Evolutionary conservation across 495 filamentous ascomycete species (phyloP), one percentile per base, ranked within the genome.

Genomic region (Mycothermus thermophilus): DNA sequence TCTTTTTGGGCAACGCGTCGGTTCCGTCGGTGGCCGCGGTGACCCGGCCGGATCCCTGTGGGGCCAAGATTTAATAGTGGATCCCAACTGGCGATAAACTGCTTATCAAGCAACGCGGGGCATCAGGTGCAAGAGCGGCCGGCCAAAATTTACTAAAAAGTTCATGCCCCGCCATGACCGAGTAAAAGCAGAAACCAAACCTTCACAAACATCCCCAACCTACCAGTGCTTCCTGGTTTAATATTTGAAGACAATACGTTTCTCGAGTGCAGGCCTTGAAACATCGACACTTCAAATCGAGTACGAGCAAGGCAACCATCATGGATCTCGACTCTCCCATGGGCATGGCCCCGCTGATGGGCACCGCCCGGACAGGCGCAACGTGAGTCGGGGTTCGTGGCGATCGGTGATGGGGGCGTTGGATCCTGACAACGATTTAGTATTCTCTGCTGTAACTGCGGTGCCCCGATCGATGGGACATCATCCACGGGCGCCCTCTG

Each of bases 401-500:
- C n/a, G n/a, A n/a, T n/a, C n/a, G n/a, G n/a, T n/a, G n/a, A n/a
- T n/a, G n/a, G n/a, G n/a, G n/a, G n/a, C n/a, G n/a, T n/a, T 26
- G 5, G 29, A 30, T 27, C 21, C 47, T 49, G 26, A 50, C 37
- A 33, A 4, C 23, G 14, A 30, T 40, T 5, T 31, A 93, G 80
- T 7, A 92, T 93, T 48, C 80, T 95, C 18, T 95, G 87, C 58
- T 93, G 79, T 62, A 87, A 93, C 66, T 95, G 87, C 57, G 88
- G 86, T 42, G 79, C 79, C 37, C 75, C 83, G n/a, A 92, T 95
- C 38, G 83, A 90, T 54, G 88, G 87, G 50, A 90, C 81, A n/a
- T 66, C 71, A 9, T 69, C 84, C 8, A 78, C 84, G 34, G 85
- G 83, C 30, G 88, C 88, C 17, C 74, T 94, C 30, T 97, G 90